Percentiles rank a stretch among this genome's conserved stretches.
phyloP scores from a whole-genome alignment of 257 asterid species.

The Osmanthus fragrans region DNA sequence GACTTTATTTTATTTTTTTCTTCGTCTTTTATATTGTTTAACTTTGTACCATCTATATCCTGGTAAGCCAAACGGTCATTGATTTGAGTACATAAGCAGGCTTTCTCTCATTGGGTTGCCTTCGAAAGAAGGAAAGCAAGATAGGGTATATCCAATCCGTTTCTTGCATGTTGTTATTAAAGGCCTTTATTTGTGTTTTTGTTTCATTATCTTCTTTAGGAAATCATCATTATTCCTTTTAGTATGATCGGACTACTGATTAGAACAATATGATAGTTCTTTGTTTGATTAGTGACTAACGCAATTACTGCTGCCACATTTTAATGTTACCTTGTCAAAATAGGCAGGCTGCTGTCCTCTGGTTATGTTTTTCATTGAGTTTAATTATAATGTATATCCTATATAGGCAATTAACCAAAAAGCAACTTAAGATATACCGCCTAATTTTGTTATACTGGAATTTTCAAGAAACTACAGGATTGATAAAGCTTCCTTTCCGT shows the following conservation, averaged over 20 bases:
- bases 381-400: background rate
- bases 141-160: constrained; percentile 10
- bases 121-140: constrained; percentile 33
- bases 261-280: background rate
- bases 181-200: background rate
- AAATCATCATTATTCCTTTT: constrained; percentile 18
- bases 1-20: no score
- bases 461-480: background rate
- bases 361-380: background rate
- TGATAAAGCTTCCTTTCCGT: no score
- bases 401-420: background rate
- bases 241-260: constrained; percentile 12
- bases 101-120: constrained; percentile 45
- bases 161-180: background rate
- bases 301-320: background rate
- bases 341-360: background rate
- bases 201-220: constrained; percentile 1
- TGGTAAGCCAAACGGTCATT: constrained; percentile 15
- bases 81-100: constrained; percentile 35
- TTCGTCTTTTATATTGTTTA: background rate
- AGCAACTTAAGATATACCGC: background rate
- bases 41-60: background rate
- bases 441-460: background rate
- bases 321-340: background rate
- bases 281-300: constrained; percentile 1